These are phyloP conservation scores for Carex sylvatica DNA, from an alignment of 202 grass and related monocot genomes.

Conservation along the genomic window DNA sequence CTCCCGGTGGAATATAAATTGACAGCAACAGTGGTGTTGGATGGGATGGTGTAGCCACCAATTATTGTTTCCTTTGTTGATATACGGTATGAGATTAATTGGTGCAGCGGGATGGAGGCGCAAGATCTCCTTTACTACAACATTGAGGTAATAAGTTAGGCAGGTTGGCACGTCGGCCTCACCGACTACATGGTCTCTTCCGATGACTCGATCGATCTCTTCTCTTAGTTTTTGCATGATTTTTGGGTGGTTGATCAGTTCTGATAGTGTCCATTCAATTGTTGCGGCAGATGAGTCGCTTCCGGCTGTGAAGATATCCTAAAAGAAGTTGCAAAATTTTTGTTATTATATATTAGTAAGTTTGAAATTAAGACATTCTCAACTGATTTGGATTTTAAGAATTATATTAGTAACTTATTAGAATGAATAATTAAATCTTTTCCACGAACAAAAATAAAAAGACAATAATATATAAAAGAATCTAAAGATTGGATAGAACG, in stretches of 20 bases:
- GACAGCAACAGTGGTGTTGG: conserved; percentile 12
- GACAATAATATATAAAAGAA: too few relatives aligned
- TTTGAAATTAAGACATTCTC: not conserved
- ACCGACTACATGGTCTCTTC: conserved; percentile 27
- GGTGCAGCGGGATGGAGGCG: conserved; percentile 20
- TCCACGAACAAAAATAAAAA: too few relatives aligned
- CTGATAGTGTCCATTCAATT: conserved; percentile 70
- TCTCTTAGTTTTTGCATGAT: conserved; percentile 27
- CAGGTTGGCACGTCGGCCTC: conserved; percentile 31
- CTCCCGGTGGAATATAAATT: conserved; percentile 23
- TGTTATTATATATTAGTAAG: not conserved
- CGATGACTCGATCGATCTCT: conserved; percentile 48
- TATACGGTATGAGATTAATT: not conserved
- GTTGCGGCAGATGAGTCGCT: conserved; percentile 53
- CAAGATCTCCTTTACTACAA: conserved; percentile 30
- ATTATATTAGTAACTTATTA: too few relatives aligned
- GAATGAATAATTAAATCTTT: too few relatives aligned
- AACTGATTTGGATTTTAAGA: too few relatives aligned
- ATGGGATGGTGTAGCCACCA: conserved; percentile 6
- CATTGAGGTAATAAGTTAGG: conserved; percentile 30
- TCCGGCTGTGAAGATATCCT: conserved; percentile 67
- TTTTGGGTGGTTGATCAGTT: conserved; percentile 58
- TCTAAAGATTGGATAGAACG: too few relatives aligned
- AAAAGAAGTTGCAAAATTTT: not conserved
- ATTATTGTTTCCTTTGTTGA: conserved; percentile 13